Conservation (phyloP, 2,329 filamentous ascomycete genomes). For the Neofusicoccum laricinum region DNA sequence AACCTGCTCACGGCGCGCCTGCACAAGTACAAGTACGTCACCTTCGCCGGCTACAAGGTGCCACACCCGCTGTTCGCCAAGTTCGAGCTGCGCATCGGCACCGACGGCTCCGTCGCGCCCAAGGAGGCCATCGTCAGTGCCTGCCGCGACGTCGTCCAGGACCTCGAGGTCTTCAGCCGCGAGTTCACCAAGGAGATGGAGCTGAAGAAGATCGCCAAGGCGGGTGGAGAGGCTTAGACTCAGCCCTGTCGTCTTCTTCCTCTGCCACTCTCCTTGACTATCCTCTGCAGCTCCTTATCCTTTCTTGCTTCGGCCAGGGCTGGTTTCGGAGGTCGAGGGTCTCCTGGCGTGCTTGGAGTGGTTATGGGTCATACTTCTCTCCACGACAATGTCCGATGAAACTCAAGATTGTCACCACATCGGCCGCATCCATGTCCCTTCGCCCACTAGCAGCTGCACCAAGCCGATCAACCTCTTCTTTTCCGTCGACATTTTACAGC, state of each 20-base stretch:
- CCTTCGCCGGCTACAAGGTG: conserved; percentile 88
- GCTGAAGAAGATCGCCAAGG: conserved; percentile 71
- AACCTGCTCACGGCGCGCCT: conserved; percentile 87
- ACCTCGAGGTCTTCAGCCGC: conserved; percentile 74
- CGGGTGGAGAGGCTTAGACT: conserved; percentile 13
- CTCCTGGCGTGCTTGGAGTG: too few species aligned
- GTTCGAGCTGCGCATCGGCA: conserved; percentile 80
- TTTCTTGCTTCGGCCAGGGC: background rate
- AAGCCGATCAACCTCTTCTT: too few species aligned
- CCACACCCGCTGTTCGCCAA: conserved; percentile 41
- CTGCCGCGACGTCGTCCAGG: conserved; percentile 77
- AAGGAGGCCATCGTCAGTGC: conserved; percentile 80
- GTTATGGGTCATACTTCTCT: too few species aligned
- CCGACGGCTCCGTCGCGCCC: conserved; percentile 83
- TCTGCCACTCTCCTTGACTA: too few species aligned
- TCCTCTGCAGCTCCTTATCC: too few species aligned
- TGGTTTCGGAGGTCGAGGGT: too few species aligned
- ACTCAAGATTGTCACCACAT: too few species aligned
- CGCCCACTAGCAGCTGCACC: too few species aligned
- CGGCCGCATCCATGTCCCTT: too few species aligned
- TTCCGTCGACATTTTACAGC: background rate
- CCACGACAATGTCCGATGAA: too few species aligned
- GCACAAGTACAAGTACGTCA: conserved; percentile 76
- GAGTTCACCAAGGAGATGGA: conserved; percentile 94
- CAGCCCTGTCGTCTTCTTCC: too few species aligned